Percentiles rank a stretch among this genome's conserved stretches.
Conservation (phyloP, 495 filamentous ascomycete species). For the Xanthoparmelia taractica region DNA sequence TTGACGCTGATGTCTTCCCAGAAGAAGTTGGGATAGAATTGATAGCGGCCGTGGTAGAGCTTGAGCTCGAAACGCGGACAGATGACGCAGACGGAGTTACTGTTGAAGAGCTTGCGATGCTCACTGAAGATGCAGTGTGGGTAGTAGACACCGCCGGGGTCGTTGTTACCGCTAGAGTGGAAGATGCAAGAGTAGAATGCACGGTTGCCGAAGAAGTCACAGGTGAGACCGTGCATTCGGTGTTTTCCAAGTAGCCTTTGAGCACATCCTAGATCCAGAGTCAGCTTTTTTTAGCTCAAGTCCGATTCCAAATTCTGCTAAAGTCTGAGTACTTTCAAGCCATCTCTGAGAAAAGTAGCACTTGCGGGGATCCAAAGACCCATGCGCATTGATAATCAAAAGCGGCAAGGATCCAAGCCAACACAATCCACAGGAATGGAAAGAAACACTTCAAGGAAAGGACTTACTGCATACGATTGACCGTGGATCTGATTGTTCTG, state of each 20-base stretch:
- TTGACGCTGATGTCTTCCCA: not conserved
- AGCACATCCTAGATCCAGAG: not conserved
- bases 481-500: constrained; percentile 41
- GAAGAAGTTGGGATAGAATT: not conserved
- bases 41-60: not conserved
- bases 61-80: not conserved
- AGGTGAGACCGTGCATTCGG: not conserved
- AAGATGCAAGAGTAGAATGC: not conserved
- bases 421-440: too few species aligned
- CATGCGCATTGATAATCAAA: not conserved
- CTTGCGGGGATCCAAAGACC: not conserved
- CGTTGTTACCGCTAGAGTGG: not conserved
- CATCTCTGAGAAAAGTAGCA: not conserved
- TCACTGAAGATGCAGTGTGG: not conserved
- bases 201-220: constrained; percentile 1
- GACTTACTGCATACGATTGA: constrained; percentile 35
- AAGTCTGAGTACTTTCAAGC: not conserved
- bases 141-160: not conserved
- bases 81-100: not conserved
- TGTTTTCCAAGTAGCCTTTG: not conserved
- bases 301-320: not conserved
- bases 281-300: not conserved
- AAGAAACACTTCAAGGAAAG: not conserved
- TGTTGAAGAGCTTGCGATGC: not conserved
- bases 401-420: too few species aligned